Base-by-base conservation (phyloP, 345 rosid genomes). In the Eucalyptus rudis region DNA sequence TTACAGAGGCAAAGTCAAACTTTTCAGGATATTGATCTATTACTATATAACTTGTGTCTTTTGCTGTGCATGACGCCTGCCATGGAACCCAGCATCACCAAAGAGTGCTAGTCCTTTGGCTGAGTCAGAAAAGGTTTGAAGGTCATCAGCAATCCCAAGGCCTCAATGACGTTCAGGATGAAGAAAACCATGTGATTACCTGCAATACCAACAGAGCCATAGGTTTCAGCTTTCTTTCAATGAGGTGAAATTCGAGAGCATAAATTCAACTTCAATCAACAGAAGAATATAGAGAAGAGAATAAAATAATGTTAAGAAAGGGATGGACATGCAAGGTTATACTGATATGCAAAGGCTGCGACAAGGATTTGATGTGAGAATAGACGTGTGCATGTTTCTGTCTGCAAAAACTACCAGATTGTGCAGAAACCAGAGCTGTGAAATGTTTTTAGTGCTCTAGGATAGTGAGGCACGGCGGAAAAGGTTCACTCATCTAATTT, bases 181-280 rank as follows among this genome's bases (percentile, higher is more conserved):
- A 94, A 91, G 90, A 94, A 94, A 71, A 94, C 92, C 92, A 93
- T 89, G 22, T 93, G 89, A 90, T 87, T 86, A 44, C 94, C 94
- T 94, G 92, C 91, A 88, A 88, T 76, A 13, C 8, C 47, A 20
- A 40, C 83, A 76, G 24, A 40, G 83, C 9, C 5, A 40, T 20
- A 20, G 47, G 43, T 76, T 40, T 76, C 83, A 76, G 47, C 83
- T 36, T 11, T 76, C 47, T 40, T 76, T 76, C 5, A 16, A 17
- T 25, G n/a, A 31, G 49, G n/a, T 33, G 66, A 44, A 24, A 14
- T 27, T 15, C 8, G 17, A 49, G 71, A 86, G 44, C 88, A 51
- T 44, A 44, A 33, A 64, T 40, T 86, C 66, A 52, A 13, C 56
- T 86, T 49, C 58, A 40, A 33, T 59, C 15, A 19, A 33, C 8